Base-by-base conservation (phyloP, 345 rosid genomes). In the Eucalyptus tenuipes region DNA sequence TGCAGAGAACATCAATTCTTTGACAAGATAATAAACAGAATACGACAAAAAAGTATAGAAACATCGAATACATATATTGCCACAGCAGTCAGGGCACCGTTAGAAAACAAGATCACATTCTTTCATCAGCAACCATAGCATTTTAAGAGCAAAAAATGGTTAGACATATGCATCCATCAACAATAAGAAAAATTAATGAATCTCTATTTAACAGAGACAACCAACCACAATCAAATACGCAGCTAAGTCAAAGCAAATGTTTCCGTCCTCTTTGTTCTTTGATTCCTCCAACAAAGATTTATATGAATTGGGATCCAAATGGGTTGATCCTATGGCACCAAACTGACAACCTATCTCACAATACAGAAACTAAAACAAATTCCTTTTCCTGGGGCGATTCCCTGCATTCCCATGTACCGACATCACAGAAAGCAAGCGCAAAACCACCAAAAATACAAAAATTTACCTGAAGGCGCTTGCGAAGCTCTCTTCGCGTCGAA, bases 401-500 rank as follows among this genome's bases (percentile, higher is more conserved):
- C 42, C 42, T 85, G 80, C 88, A 40, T n/a, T 27, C 1, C 61
- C 86, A 82, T 22, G 27, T 45, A 29, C 66, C 37, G 49, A 50
- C 59, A 48, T 20, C 17, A 61, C 48, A 45, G 52, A 9, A 13
- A 25, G 40, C 61, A 82, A 85, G 50, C 13, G 84, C n/a, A 20
- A n/a, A 45, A 17, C 53, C 20, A 27, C 49, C 22, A 31, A 86
- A 37, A 40, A 10, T 52, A 15, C 13, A 44, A 59, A 14, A 49
- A 8, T 59, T 64, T 48, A 91, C 92, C 90, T 27, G 66, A 89
- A 50, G 89, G 48, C 85, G 91, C 89, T 44, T 61, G 88, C 37
- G 94, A 90, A 44, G 90, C 68, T 88, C 47, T 80, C 53, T 87
- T 90, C n/a, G 91, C 18, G 68, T 91, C 94, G n/a, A 89, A 87